Evolutionary conservation across 148 eudicot genomes (phyloP).

Genomic region (Arctostaphylos glauca): DNA sequence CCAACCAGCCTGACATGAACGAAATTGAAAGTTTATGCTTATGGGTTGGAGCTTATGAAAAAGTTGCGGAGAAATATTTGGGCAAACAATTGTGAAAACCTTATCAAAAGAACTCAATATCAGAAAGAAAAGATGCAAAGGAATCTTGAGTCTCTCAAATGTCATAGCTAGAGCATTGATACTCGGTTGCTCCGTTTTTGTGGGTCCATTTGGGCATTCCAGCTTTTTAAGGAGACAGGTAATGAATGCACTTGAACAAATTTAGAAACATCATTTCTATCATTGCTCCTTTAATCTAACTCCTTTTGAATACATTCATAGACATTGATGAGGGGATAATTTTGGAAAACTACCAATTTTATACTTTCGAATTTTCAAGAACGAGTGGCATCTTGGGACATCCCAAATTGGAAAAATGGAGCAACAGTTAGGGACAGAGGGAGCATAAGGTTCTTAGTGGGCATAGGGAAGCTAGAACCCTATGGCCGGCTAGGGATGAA

Average conservation of each 20-base stretch:
- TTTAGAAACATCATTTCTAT: neutral
- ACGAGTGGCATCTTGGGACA: neutral
- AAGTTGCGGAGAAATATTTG: neutral
- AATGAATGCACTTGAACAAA: neutral
- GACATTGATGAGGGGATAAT: neutral
- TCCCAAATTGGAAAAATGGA: slow-evolving; percentile 1
- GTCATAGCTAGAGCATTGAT: neutral
- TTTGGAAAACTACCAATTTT: neutral
- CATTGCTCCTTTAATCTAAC: neutral
- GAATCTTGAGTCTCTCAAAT: neutral
- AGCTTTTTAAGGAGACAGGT: neutral
- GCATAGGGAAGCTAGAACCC: neutral
- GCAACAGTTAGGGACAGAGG: neutral
- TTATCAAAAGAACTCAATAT: neutral
- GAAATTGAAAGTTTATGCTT: neutral
- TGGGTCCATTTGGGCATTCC: neutral
- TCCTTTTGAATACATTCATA: neutral
- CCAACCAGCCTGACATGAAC: neutral
- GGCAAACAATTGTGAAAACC: neutral
- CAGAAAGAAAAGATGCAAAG: neutral
- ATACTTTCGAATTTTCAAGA: neutral
- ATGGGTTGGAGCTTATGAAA: neutral
- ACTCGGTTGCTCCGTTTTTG: neutral
- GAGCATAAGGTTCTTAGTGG: neutral
- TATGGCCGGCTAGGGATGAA: neutral